Conservation (phyloP, 2,329 filamentous ascomycete genomes). For the Colletotrichum costaricense region DNA sequence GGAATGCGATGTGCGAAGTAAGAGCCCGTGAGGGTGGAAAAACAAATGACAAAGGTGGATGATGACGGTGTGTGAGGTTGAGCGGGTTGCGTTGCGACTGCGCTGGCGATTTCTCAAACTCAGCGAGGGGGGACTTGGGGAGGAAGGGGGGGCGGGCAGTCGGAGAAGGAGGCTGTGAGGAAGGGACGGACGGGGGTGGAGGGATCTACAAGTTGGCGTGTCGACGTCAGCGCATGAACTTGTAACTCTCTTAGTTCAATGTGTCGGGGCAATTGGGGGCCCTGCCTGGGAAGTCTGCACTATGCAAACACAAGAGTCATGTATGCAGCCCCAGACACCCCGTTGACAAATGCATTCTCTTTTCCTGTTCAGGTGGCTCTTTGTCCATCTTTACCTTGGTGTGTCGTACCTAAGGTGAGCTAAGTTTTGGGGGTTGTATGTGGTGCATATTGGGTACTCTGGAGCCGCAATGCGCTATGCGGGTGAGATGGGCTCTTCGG, state of each 20-base stretch:
- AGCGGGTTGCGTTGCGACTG: not conserved
- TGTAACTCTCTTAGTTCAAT: conserved; percentile 36
- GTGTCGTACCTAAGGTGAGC: not conserved
- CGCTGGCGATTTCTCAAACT: not conserved
- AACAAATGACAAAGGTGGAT: not conserved
- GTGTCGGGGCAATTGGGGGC: conserved; percentile 33
- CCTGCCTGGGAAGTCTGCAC: conserved; percentile 28
- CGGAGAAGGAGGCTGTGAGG: conserved; percentile 31
- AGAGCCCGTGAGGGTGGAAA: not conserved
- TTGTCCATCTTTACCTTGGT: not conserved
- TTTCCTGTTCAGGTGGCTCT: not conserved
- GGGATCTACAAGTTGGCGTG: conserved; percentile 51
- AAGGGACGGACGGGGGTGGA: conserved; percentile 29
- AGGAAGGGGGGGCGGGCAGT: not conserved
- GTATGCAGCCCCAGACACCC: conserved; percentile 6
- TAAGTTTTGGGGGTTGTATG: not conserved
- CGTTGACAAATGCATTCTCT: conserved; percentile 7
- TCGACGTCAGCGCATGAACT: conserved; percentile 63
- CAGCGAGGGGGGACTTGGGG: not conserved
- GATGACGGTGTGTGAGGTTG: not conserved
- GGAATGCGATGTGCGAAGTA: not conserved
- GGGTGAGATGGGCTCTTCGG: conserved; percentile 12
- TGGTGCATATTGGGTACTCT: not conserved
- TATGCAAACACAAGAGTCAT: conserved; percentile 34
- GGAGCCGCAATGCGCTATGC: conserved; percentile 1